These are phyloP conservation scores for Yamadazyma pseudoaaseri DNA, from an alignment of 1,139 yeast genomes.

Conservation along the genomic window DNA sequence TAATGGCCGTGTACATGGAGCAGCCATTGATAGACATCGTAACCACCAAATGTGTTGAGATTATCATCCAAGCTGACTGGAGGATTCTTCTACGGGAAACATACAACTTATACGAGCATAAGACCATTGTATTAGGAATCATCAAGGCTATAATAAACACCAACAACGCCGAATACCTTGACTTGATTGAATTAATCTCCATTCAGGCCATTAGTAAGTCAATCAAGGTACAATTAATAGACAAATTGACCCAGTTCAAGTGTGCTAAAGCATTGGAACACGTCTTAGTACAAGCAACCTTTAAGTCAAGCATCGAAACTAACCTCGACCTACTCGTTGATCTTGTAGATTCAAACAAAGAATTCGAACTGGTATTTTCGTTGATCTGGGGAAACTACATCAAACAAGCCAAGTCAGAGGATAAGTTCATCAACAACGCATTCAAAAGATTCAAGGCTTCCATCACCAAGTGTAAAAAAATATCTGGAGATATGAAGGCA, in stretches of 20 bases:
- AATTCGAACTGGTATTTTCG: constrained; percentile 18
- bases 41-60: background rate
- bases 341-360: constrained; percentile 18
- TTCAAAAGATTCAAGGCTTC: constrained; percentile 13
- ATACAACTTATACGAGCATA: constrained; percentile 46
- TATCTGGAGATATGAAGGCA: constrained; percentile 8
- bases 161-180: constrained; percentile 2
- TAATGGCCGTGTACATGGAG: constrained; percentile 15
- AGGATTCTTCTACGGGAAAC: constrained; percentile 17
- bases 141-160: constrained; percentile 17
- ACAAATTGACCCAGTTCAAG: constrained; percentile 20
- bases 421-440: constrained; percentile 6
- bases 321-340: constrained; percentile 26
- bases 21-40: constrained; percentile 5
- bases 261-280: constrained; percentile 23
- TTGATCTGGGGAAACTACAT: constrained; percentile 30
- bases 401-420: constrained; percentile 22
- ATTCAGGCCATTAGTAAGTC: constrained; percentile 47
- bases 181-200: constrained; percentile 37
- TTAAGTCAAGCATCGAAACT: constrained; percentile 49
- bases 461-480: constrained; percentile 5
- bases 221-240: constrained; percentile 37
- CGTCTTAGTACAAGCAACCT: constrained; percentile 48
- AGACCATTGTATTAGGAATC: constrained; percentile 24
- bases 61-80: constrained; percentile 1